phyloP scores from a whole-genome alignment of 768 basidiomycete genomes.

The Rhizopogon vinicolor region DNA sequence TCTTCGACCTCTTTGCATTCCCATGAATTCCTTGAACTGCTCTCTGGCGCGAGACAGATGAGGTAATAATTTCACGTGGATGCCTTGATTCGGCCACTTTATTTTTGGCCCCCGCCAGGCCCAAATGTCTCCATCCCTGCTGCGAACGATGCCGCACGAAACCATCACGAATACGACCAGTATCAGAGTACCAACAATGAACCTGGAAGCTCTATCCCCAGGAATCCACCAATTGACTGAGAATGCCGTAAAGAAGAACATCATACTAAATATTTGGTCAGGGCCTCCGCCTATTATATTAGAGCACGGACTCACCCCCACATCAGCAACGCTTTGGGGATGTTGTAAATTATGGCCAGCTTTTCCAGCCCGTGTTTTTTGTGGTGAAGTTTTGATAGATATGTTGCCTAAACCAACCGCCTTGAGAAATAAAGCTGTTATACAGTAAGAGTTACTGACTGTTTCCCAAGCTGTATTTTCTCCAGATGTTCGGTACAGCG shows the following conservation, averaged over 20 bases:
- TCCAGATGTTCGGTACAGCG: constrained; percentile 28
- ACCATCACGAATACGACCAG: constrained; percentile 28
- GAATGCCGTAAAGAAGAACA: constrained; percentile 23
- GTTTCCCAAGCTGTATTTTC: constrained; percentile 19
- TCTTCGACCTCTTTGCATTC: neutral
- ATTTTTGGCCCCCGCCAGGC: constrained; percentile 12
- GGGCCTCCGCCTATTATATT: no score
- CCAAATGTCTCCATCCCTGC: constrained; percentile 2
- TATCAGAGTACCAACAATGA: constrained; percentile 27
- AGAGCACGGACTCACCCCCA: constrained; percentile 20
- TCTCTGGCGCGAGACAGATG: neutral
- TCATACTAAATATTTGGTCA: constrained; percentile 15
- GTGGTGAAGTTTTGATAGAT: constrained; percentile 14
- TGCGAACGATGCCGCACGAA: constrained; percentile 37
- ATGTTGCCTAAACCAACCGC: constrained; percentile 14
- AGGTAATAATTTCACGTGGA: neutral
- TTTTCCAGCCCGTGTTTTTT: constrained; percentile 19
- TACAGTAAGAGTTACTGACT: constrained; percentile 16
- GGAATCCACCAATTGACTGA: constrained; percentile 19
- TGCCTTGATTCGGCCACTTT: neutral
- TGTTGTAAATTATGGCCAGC: constrained; percentile 28
- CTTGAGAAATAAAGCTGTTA: neutral
- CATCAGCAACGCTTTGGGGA: constrained; percentile 29
- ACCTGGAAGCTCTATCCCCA: constrained; percentile 8
- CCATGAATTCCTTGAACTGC: neutral